These are phyloP conservation scores for Auriscalpium vulgare DNA, from an alignment of 768 basidiomycete species.

Conservation along the genomic window DNA sequence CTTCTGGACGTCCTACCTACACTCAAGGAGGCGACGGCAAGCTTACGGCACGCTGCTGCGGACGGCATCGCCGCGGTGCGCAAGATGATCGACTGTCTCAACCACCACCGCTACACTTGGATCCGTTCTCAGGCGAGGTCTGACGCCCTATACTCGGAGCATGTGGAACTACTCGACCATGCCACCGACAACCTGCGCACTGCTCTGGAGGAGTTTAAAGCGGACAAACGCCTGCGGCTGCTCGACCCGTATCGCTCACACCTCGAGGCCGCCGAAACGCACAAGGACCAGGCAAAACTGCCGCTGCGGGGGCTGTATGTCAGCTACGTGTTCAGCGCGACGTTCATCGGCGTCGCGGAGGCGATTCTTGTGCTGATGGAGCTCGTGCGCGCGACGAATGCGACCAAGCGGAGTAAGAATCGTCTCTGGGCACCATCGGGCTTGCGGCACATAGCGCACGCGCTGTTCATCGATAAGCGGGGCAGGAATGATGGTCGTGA, in stretches of 20 bases:
- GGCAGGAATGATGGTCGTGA: conserved; percentile 19
- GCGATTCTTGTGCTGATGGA: conserved; percentile 30
- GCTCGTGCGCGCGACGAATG: conserved; percentile 27
- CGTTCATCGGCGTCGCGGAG: conserved; percentile 31
- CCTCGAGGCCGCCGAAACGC: conserved; percentile 20
- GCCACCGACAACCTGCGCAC: conserved; percentile 19
- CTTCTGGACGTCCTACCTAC: conserved; percentile 28
- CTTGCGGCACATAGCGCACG: conserved; percentile 26
- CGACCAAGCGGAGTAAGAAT: conserved; percentile 26
- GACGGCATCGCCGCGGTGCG: conserved; percentile 20
- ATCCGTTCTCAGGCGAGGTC: conserved; percentile 5
- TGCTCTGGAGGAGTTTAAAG: conserved; percentile 26
- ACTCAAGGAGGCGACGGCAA: conserved; percentile 26
- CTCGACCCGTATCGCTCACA: conserved; percentile 35
- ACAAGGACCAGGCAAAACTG: conserved; percentile 12
- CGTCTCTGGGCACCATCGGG: conserved; percentile 46
- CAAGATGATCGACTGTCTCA: conserved; percentile 24
- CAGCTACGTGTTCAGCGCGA: conserved; percentile 42
- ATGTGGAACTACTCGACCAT: conserved; percentile 18
- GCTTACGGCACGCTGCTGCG: conserved; percentile 26
- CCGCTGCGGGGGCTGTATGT: conserved; percentile 38
- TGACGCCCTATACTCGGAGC: conserved; percentile 14
- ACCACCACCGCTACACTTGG: conserved; percentile 26
- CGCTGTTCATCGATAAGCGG: conserved; percentile 19
- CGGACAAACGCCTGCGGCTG: conserved; percentile 26